Evolutionary conservation across 2,329 filamentous ascomycete species (phyloP).

Genomic region (Hymenoscyphus albidus): DNA sequence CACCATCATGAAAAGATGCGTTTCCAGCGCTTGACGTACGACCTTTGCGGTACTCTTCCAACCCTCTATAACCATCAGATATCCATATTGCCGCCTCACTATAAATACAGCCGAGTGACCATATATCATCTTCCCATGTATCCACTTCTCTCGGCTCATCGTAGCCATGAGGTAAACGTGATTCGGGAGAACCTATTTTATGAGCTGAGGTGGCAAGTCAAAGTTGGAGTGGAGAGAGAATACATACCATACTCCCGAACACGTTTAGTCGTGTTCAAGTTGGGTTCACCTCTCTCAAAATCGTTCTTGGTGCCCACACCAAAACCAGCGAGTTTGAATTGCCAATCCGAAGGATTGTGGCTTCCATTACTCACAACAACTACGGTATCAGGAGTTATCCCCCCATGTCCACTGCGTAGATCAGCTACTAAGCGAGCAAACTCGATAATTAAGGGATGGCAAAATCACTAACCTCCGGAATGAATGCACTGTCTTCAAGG

Average conservation of each 20-base stretch:
- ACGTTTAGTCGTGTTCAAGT: neutral
- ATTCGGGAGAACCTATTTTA: neutral
- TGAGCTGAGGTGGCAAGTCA: constrained; percentile 31
- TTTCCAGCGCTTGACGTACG: constrained; percentile 16
- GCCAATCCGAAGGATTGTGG: constrained; percentile 23
- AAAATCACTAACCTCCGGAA: constrained; percentile 15
- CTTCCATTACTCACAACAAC: constrained; percentile 27
- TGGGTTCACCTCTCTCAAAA: neutral
- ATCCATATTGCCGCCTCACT: constrained; percentile 35
- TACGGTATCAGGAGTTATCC: constrained; percentile 36
- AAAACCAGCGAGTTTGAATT: constrained; percentile 35
- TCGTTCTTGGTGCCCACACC: constrained; percentile 24
- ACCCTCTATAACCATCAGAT: constrained; percentile 25
- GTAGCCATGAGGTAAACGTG: constrained; percentile 15
- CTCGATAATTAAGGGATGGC: neutral
- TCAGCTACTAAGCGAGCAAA: constrained; percentile 14
- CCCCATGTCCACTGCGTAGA: constrained; percentile 32
- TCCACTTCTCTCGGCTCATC: constrained; percentile 6
- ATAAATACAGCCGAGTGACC: constrained; percentile 36
- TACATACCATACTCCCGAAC: constrained; percentile 22
- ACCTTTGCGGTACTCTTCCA: constrained; percentile 21
- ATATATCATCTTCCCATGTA: constrained; percentile 31
- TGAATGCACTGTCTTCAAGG: constrained; percentile 26
- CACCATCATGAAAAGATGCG: constrained; percentile 31
- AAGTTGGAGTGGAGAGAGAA: constrained; percentile 19